Evolutionary conservation across 495 filamentous ascomycete genomes (phyloP), one percentile per base, ranked within the genome.

Genomic region (Pseudomonodictys pantanalensis): DNA sequence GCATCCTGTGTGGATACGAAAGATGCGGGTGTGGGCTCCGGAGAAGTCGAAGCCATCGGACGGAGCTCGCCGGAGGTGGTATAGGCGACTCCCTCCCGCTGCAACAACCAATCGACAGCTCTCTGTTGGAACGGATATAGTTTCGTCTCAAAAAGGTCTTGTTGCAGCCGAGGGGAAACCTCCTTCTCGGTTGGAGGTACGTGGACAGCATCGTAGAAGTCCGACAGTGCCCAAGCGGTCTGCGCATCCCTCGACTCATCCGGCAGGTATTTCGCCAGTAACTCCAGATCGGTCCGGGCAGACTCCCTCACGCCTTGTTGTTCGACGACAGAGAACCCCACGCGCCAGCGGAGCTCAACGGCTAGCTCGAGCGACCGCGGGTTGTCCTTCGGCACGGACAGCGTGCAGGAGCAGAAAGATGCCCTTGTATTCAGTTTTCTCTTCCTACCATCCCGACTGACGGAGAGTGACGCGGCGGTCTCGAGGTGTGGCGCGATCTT

Each of bases 91-190:
- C 81, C 77, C 65, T 91, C 88, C 64, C 81, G 77, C 49, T 68
- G 60, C 28, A 91, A 59, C 58, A 92, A 73, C 87, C 88, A 92
- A 42, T 78, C 71, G 3, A 91, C 78, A n/a, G 88, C 80, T 60
- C 88, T 76, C 56, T 79, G 77, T 66, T 92, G 88, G 62, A 90
- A 92, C 0, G 87, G 85, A 65, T 86, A 87, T 3, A 91, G 74
- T 25, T 78, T 66, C 57, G 77, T 84, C 12, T 76, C 68, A 4
- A 83, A 62, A 8, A 74, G 43, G 15, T 66, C 66, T 38, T 73
- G 73, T 61, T 73, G 69, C 2, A 84, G 71, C n/a, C 71, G 47
- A 12, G 69, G 69, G 18, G 80, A 72, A 38, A 77, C 39, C 1
- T 67, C 55, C 42, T 68, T 35, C 22, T 72, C 74, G 30, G 72